Percentiles rank a stretch among this genome's conserved stretches.
phyloP scores from a whole-genome alignment of 73 alveolate genomes.

The Tetrahymena malaccensis region DNA sequence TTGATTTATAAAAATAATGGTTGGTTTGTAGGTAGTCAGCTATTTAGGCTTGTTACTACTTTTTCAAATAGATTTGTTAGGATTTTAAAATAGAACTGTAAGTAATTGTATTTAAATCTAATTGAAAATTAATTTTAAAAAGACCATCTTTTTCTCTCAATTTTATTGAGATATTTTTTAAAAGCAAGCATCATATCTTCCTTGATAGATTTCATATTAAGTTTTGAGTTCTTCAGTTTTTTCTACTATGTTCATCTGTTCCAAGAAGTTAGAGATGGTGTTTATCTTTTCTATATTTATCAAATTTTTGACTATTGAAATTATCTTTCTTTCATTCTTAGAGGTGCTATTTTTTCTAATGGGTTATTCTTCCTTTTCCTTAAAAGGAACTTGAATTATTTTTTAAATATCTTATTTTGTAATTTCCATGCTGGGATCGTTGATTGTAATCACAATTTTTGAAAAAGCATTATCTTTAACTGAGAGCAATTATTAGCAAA shows the following conservation, averaged over 20 bases:
- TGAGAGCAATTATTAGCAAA: not conserved
- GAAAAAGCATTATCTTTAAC: not conserved
- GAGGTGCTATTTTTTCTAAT: not conserved
- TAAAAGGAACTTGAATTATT: not conserved
- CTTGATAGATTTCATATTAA: not conserved
- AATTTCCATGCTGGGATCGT: not conserved
- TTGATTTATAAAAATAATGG: too few relatives aligned
- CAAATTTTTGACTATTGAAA: not conserved
- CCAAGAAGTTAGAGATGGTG: not conserved
- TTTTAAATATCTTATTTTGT: not conserved
- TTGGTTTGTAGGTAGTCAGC: too few relatives aligned
- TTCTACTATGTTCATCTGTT: not conserved
- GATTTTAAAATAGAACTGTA: not conserved
- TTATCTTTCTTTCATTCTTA: not conserved
- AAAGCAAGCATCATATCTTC: not conserved
- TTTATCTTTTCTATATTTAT: not conserved
- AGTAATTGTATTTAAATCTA: too few relatives aligned
- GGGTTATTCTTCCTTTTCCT: not conserved
- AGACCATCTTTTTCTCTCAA: not conserved
- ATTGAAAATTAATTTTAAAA: too few relatives aligned
- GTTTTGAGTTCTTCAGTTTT: not conserved
- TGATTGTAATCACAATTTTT: not conserved
- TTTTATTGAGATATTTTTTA: not conserved
- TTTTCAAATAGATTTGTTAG: not conserved
- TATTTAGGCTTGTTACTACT: not conserved